Base-by-base conservation (phyloP, 1,139 yeast species). In the Suhomyces yuchorum region DNA sequence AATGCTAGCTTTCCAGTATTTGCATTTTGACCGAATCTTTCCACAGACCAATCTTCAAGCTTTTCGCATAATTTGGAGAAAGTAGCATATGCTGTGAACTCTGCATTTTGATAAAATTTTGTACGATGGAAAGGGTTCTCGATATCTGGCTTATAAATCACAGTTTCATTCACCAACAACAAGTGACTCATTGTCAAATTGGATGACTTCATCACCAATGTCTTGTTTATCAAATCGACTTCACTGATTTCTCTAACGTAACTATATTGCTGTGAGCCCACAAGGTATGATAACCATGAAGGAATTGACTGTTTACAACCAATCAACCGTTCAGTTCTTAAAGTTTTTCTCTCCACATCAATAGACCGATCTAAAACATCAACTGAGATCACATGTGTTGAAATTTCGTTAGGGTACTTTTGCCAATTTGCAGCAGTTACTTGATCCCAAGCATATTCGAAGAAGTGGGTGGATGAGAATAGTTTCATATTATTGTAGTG, bases 361-460 rank as follows among this genome's bases (percentile, higher is more conserved):
- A 90, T 63, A 56, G 85, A 88, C 51, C 98, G 76, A 51, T 85
- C 73, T 42, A 93, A 70, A 2, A 90, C 89, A 65, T 93, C 99
- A 6, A 93, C 98, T 1, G 96, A 95, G 15, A 90, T 85, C n/a
- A 93, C 99, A 68, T 93, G 99, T 0, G 96, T 81, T 7, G 96
- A 85, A 52, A 86, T 76, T 60, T 91, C 96, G 56, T 93, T 93
- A 14, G 99, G 99, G 68, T 93, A 93, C 61, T 93, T 93, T 56
- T 82, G 84, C 99, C 99, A 93, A 67, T 93, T 92, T 50, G 98
- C 98, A 0, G 96, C 92, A 1, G 96, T 87, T 17, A 93, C 96
- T 61, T 89, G 91, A 36, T 87, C 96, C 97, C 98, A 92, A 0
- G 96, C 81, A 61, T 92, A 92, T 51, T 81, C 73, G 66, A 90